Evolutionary conservation across 2,329 filamentous ascomycete genomes (phyloP).

Genomic region (Aspergillus costaricaensis): DNA sequence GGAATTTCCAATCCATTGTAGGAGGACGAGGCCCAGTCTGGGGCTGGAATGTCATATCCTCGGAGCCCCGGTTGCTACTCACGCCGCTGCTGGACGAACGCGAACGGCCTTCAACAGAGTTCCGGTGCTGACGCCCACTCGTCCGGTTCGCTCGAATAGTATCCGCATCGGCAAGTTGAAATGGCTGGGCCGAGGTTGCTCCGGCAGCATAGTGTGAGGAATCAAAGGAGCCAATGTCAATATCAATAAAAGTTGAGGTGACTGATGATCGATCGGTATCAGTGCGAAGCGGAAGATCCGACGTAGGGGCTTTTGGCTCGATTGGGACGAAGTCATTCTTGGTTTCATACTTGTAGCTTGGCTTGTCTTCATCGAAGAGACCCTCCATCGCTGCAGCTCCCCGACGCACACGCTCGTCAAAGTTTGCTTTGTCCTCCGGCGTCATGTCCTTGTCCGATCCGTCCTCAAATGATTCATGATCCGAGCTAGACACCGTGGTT

Average conservation of each 20-base stretch:
- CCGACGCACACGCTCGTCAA: conserved; percentile 59
- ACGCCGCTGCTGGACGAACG: conserved; percentile 34
- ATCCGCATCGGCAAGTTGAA: conserved; percentile 54
- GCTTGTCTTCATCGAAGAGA: conserved; percentile 57
- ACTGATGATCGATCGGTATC: conserved; percentile 51
- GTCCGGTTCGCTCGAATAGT: conserved; percentile 60
- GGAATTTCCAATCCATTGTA: conserved; percentile 53
- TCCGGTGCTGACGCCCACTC: conserved; percentile 48
- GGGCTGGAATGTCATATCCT: conserved; percentile 36
- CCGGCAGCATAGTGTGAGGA: conserved; percentile 54
- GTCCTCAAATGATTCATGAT: conserved; percentile 34
- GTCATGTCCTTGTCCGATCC: conserved; percentile 38
- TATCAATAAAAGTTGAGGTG: conserved; percentile 54
- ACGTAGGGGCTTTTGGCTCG: conserved; percentile 46
- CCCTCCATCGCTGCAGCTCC: conserved; percentile 59
- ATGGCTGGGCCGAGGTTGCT: conserved; percentile 53
- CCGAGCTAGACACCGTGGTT: conserved; percentile 23
- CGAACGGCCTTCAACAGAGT: conserved; percentile 39
- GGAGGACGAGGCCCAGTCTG: conserved; percentile 44
- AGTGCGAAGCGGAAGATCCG: conserved; percentile 56
- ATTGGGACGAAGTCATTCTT: conserved; percentile 53
- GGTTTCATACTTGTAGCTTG: conserved; percentile 61
- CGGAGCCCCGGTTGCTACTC: conserved; percentile 24
- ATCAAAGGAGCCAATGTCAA: conserved; percentile 58
- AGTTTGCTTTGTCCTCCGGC: conserved; percentile 53